phyloP scores from a whole-genome alignment of 2,329 filamentous ascomycete genomes.

The Sphaceloma murrayae region DNA sequence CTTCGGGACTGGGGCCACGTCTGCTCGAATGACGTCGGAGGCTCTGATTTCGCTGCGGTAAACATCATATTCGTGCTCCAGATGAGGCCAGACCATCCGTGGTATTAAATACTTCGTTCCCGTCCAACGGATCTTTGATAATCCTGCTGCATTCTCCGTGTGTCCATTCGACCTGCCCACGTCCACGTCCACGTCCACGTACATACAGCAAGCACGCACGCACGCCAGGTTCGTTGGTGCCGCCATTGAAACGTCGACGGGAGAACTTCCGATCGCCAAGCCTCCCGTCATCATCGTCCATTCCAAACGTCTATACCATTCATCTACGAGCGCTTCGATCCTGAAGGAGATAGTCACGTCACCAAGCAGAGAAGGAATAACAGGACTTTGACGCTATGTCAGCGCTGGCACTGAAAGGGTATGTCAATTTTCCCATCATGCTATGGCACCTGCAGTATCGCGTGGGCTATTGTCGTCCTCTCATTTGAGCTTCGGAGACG shows the following conservation, averaged over 20 bases:
- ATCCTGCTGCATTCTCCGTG: neutral
- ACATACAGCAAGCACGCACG: neutral
- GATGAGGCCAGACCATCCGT: conserved; percentile 9
- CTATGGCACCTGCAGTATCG: neutral
- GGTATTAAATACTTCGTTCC: neutral
- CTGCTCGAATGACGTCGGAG: conserved; percentile 5
- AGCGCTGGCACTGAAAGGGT: conserved; percentile 17
- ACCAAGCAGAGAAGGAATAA: neutral
- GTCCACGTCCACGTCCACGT: conserved; percentile 13
- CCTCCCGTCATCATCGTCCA: neutral
- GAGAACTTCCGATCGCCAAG: conserved; percentile 2
- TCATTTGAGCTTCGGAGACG: conserved; percentile 5
- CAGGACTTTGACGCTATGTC: neutral
- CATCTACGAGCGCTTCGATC: neutral
- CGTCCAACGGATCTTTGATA: too few species aligned
- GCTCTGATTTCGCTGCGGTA: conserved; percentile 4
- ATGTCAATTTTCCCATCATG: neutral
- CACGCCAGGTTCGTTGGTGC: neutral
- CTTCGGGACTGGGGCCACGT: conserved; percentile 12
- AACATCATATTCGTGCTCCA: conserved; percentile 6
- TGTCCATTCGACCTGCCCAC: conserved; percentile 14
- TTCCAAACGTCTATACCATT: conserved; percentile 1
- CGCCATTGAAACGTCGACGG: neutral
- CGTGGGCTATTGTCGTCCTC: neutral
- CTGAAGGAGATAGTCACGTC: neutral